Conservation (phyloP, 2,329 filamentous ascomycete genomes). For the Pseudogymnoascus sp. region DNA sequence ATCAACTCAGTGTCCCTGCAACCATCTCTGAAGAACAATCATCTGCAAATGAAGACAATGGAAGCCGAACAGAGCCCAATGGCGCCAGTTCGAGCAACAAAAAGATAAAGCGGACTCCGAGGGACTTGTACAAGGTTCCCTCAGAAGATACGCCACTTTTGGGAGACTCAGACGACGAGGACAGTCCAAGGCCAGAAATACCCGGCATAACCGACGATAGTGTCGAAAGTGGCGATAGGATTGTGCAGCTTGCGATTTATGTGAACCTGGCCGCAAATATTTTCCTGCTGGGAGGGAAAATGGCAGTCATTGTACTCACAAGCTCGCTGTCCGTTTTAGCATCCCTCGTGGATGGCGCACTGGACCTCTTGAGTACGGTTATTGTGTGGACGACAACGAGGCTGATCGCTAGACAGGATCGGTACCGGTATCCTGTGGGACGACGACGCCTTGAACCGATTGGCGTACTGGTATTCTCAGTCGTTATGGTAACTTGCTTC, state of each 20-base stretch:
- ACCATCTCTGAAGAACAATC: constrained; percentile 66
- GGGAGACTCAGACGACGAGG: constrained; percentile 40
- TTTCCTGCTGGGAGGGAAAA: constrained; percentile 47
- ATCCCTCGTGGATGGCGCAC: constrained; percentile 52
- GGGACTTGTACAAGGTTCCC: constrained; percentile 67
- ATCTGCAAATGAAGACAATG: constrained; percentile 17
- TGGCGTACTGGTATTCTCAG: constrained; percentile 54
- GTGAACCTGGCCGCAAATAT: constrained; percentile 55
- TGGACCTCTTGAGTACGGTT: constrained; percentile 52
- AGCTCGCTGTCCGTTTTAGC: constrained; percentile 54
- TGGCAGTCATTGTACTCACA: constrained; percentile 46
- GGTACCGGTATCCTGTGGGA: constrained; percentile 46
- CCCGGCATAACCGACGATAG: constrained; percentile 66
- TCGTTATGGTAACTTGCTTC: constrained; percentile 58
- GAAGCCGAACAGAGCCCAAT: constrained; percentile 17
- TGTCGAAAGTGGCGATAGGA: constrained; percentile 63
- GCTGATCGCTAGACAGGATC: constrained; percentile 41
- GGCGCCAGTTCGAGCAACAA: constrained; percentile 26
- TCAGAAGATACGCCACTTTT: constrained; percentile 60
- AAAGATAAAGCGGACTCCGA: constrained; percentile 70
- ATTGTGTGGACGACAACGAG: constrained; percentile 55
- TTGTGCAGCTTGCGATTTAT: constrained; percentile 83
- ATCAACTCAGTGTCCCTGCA: constrained; percentile 54
- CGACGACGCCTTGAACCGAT: constrained; percentile 50
- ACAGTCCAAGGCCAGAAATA: constrained; percentile 47